phyloP scores from a whole-genome alignment of 225 moss, liverwort and hornwort species.

The Lunularia cruciata region DNA sequence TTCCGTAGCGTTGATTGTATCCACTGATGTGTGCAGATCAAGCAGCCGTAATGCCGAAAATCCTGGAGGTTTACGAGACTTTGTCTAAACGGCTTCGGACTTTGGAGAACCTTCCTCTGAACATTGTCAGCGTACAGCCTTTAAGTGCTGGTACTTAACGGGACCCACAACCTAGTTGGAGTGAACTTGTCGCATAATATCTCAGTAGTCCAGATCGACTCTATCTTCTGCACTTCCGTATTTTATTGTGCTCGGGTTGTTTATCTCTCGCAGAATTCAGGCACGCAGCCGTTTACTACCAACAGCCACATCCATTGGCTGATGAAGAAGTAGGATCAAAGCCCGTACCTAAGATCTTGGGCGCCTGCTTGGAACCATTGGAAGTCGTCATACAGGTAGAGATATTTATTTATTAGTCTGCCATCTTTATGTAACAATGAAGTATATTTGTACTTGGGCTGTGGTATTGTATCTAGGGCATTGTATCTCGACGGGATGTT shows the following conservation, averaged over 20 bases:
- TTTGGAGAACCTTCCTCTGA: conserved; percentile 75
- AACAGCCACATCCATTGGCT: conserved; percentile 81
- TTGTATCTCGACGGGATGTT: too few species aligned
- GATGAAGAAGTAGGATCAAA: conserved; percentile 45
- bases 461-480: background rate
- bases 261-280: conserved; percentile 61
- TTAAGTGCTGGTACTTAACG: conserved; percentile 61
- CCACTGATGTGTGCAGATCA: conserved; percentile 50
- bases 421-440: background rate
- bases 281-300: conserved; percentile 74
- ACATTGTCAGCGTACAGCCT: conserved; percentile 82
- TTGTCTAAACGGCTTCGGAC: conserved; percentile 66
- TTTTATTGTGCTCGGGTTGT: too few species aligned
- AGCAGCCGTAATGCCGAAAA: conserved; percentile 52
- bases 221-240: too few species aligned
- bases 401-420: background rate
- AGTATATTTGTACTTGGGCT: background rate
- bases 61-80: conserved; percentile 62
- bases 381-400: conserved; percentile 67
- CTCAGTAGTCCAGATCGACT: too few species aligned
- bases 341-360: conserved; percentile 41
- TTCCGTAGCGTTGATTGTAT: background rate
- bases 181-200: too few species aligned
- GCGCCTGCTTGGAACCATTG: conserved; percentile 60
- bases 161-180: background rate